phyloP scores from a whole-genome alignment of 306 rosid species.

The Fragaria vesca region DNA sequence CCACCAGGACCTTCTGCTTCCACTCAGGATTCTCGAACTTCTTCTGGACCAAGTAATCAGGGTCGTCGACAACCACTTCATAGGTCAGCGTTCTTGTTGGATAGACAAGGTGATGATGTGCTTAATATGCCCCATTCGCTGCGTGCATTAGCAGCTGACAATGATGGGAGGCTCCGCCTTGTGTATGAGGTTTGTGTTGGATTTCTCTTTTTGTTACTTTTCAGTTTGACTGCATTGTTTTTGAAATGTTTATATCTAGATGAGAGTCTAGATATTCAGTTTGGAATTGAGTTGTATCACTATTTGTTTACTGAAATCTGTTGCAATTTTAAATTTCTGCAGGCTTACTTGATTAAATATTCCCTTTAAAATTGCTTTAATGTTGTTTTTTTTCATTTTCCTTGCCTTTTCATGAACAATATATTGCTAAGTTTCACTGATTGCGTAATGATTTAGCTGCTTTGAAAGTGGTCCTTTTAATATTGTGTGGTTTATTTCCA shows the following conservation, averaged over 20 bases:
- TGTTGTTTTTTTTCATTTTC: not conserved
- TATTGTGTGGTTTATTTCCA: not conserved
- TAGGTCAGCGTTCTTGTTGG: slow-evolving; percentile 57
- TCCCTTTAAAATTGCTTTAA: not conserved
- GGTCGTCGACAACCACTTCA: slow-evolving; percentile 48
- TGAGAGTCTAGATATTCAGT: not conserved
- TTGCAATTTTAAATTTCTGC: not conserved
- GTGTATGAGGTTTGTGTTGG: slow-evolving; percentile 66
- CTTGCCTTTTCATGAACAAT: not conserved
- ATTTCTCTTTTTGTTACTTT: slow-evolving; percentile 17
- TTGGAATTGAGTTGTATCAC: not conserved
- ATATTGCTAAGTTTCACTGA: not conserved
- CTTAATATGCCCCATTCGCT: slow-evolving; percentile 52
- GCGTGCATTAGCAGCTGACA: slow-evolving; percentile 61
- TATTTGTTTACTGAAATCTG: not conserved
- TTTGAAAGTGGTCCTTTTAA: not conserved
- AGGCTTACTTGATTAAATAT: not conserved
- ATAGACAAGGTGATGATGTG: slow-evolving; percentile 61
- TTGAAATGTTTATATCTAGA: not conserved
- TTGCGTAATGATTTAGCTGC: not conserved
- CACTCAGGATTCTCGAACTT: slow-evolving; percentile 43
- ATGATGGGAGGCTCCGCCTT: slow-evolving; percentile 78
- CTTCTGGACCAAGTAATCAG: slow-evolving; percentile 34
- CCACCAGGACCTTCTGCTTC: slow-evolving; percentile 53
- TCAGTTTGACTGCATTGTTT: slow-evolving; percentile 13